Conservation (phyloP, 352 stramenopile species). For the Phytophthora cactorum region DNA sequence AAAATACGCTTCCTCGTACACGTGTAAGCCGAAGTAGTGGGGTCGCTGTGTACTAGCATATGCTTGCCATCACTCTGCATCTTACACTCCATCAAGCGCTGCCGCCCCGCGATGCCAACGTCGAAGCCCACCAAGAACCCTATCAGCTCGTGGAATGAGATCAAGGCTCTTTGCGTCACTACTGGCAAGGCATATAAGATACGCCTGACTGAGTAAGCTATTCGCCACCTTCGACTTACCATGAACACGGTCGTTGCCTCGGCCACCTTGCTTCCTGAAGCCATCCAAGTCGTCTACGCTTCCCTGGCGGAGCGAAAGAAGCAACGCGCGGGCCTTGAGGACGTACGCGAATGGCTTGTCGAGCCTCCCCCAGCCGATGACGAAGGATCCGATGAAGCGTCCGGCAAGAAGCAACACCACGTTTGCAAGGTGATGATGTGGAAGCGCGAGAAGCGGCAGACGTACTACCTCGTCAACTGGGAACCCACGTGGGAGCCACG, state of each 20-base stretch:
- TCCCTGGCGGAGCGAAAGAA: neutral
- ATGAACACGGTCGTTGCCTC: neutral
- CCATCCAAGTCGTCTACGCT: neutral
- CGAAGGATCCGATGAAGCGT: too few relatives aligned
- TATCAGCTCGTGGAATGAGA: neutral
- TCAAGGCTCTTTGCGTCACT: neutral
- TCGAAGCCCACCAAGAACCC: neutral
- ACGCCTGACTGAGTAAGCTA: neutral
- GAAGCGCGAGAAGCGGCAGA: too few relatives aligned
- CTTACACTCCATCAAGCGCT: too few relatives aligned
- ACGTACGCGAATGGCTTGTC: neutral
- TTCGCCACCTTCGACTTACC: neutral
- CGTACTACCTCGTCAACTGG: too few relatives aligned
- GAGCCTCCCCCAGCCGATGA: neutral
- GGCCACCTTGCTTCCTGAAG: neutral
- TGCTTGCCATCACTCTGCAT: too few relatives aligned
- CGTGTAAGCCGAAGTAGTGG: too few relatives aligned
- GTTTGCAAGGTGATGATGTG: too few relatives aligned
- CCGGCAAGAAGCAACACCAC: too few relatives aligned
- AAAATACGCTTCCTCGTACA: too few relatives aligned
- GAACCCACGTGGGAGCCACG: too few relatives aligned
- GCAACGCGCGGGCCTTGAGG: neutral
- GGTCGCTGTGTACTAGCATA: too few relatives aligned
- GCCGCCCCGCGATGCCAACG: too few relatives aligned
- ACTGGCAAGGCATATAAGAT: neutral